These are phyloP conservation scores for Penicillium aurantiogriseum DNA, from an alignment of 2,329 filamentous ascomycete genomes.

Conservation along the genomic window DNA sequence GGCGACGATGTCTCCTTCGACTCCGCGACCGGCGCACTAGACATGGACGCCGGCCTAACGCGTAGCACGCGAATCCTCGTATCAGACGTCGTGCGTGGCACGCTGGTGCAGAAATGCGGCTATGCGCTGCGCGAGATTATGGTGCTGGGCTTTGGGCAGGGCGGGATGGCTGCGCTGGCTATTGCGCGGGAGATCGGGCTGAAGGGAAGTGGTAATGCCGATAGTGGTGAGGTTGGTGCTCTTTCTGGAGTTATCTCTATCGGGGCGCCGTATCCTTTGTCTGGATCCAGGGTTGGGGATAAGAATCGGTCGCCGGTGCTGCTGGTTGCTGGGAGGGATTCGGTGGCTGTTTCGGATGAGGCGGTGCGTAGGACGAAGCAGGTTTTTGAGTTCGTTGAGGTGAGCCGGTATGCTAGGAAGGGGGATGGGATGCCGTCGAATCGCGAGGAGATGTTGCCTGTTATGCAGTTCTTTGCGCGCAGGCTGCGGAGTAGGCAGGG, in stretches of 20 bases:
- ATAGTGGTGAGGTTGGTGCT: constrained; percentile 19
- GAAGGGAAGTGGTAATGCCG: not conserved
- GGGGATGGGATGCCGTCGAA: constrained; percentile 81
- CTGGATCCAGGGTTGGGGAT: constrained; percentile 25
- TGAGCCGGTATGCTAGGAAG: constrained; percentile 66
- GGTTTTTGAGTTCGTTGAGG: constrained; percentile 65
- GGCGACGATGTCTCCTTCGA: constrained; percentile 64
- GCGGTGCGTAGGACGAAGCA: constrained; percentile 63
- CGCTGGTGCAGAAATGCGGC: constrained; percentile 57
- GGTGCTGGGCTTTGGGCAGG: constrained; percentile 67
- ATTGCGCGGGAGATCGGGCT: constrained; percentile 48
- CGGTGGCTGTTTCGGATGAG: constrained; percentile 58
- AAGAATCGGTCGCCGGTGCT: constrained; percentile 45
- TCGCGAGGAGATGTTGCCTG: constrained; percentile 80
- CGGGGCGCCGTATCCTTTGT: constrained; percentile 43
- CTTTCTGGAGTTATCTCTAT: constrained; percentile 45
- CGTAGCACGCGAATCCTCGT: constrained; percentile 51
- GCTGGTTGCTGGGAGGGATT: constrained; percentile 42
- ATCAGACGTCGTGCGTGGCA: constrained; percentile 51
- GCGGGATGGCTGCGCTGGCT: constrained; percentile 61
- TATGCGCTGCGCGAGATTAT: constrained; percentile 61
- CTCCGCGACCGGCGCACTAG: constrained; percentile 52
- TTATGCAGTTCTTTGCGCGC: constrained; percentile 72
- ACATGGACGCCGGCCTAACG: constrained; percentile 62
- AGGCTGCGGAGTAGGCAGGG: constrained; percentile 45